Evolutionary conservation across 176 grass and related monocot species (phyloP), one percentile per base, ranked within the genome.

Genomic region (Carex scoparia): DNA sequence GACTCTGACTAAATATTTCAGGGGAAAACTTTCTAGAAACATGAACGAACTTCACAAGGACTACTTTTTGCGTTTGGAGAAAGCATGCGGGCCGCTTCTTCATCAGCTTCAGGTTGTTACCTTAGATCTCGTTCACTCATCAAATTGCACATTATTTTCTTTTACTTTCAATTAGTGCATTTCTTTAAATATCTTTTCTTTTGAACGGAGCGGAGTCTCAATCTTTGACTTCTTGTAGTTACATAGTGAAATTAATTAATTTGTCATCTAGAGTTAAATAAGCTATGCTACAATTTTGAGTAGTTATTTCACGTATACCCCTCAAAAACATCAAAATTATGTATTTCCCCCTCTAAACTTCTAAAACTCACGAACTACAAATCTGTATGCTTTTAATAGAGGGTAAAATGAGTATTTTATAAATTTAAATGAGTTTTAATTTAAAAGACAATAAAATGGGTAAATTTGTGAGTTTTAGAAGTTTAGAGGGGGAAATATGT

Each of bases 51-150:
- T 76, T 14, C 59, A 78, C 42, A 98, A 72, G 61, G 91, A 93
- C 11, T 90, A 98, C 81, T 85, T 93, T 66, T 74, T 85, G 53
- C 89, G 83, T 85, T 67, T 97, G 88, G 87, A 87, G 63, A 97
- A 75, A 78, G 83, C 91, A 13, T 93, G 89, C 2, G 86, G 90
- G 53, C 90, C 95, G 35, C 91, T 98, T 51, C 83, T 98, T 54
- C 74, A 91, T 59, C 91, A 94, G 68, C 91, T 98, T 87, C 87
- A 93, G 81, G 95, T 98, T 98, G 85, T 58, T 80, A 23, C 54
- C 23, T 14, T 4, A 3, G 46, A 14, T 55, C 40, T 81, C 1
- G 37, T 67, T 69, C 62, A 44, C 68, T 10, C 71, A 35, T 61
- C 42, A 75, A 12, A 10, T 27, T 15, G 38, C 53, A 37, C 38